These are phyloP conservation scores for Grosmannia penicillata DNA, from an alignment of 2,329 filamentous ascomycete species.

Conservation along the genomic window DNA sequence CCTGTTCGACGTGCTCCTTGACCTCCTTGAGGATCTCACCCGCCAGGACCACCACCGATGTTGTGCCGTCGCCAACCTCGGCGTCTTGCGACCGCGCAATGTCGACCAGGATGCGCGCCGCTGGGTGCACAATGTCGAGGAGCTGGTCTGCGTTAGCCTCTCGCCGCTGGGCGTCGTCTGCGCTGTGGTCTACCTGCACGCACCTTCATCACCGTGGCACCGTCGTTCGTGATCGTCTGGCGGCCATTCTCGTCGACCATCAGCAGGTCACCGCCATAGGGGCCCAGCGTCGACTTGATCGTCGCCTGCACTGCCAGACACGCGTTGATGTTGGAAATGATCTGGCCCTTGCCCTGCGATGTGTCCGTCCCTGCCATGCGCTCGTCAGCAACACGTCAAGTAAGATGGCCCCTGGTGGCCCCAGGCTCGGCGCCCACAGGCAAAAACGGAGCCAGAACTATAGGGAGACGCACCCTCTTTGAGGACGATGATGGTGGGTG, in stretches of 20 bases:
- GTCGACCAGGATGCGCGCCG: conserved; percentile 91
- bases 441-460: background rate
- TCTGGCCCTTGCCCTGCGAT: conserved; percentile 92
- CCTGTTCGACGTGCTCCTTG: conserved; percentile 90
- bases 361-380: conserved; percentile 72
- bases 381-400: background rate
- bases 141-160: conserved; percentile 38
- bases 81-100: conserved; percentile 98
- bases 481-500: conserved; percentile 93
- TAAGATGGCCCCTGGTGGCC: background rate
- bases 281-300: conserved; percentile 88
- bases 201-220: conserved; percentile 98
- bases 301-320: conserved; percentile 91
- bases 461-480: conserved; percentile 68
- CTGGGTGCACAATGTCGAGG: conserved; percentile 95
- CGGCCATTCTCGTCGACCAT: conserved; percentile 90
- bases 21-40: conserved; percentile 96
- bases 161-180: background rate
- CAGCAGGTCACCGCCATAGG: conserved; percentile 91
- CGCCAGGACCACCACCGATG: conserved; percentile 92
- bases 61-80: conserved; percentile 96
- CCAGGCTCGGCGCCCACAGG: background rate
- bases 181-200: conserved; percentile 8
- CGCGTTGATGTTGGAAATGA: conserved; percentile 96
- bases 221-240: conserved; percentile 98